Evolutionary conservation across 257 asterid genomes (phyloP).

Genomic region (Salvia rosmarinus): DNA sequence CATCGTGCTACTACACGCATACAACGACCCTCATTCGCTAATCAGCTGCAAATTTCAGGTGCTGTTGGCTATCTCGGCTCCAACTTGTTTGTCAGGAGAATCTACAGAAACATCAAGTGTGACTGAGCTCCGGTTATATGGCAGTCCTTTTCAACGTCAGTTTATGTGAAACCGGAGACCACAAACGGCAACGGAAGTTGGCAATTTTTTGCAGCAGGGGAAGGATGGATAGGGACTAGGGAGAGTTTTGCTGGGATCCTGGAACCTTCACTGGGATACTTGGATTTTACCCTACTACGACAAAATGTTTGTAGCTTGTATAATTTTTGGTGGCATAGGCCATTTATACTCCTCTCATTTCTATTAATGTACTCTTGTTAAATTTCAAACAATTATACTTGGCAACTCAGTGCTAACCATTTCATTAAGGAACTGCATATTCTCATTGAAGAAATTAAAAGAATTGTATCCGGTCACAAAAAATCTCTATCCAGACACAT

Average conservation of each 20-base stretch:
- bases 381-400: not conserved
- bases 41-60: slow-evolving; percentile 51
- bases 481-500: no score
- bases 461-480: no score
- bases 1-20: not conserved
- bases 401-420: not conserved
- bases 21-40: not conserved
- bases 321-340: slow-evolving; percentile 43
- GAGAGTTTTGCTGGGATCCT: slow-evolving; percentile 12
- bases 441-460: not conserved
- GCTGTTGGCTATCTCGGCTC: slow-evolving; percentile 96
- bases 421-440: not conserved
- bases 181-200: slow-evolving; percentile 20
- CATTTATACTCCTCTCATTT: slow-evolving; percentile 13
- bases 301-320: slow-evolving; percentile 44
- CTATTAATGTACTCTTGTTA: slow-evolving; percentile 22
- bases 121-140: slow-evolving; percentile 46
- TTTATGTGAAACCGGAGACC: slow-evolving; percentile 5
- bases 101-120: slow-evolving; percentile 91
- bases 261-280: slow-evolving; percentile 16
- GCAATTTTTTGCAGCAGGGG: slow-evolving; percentile 29
- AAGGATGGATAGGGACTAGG: slow-evolving; percentile 9
- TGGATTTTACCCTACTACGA: slow-evolving; percentile 21
- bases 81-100: slow-evolving; percentile 88
- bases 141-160: not conserved